A percentile compares a stretch with the other conserved stretches of the same genome.
These are phyloP conservation scores for Lasiosphaeris hirsuta DNA, from an alignment of 495 filamentous ascomycete species.

Conservation along the genomic window DNA sequence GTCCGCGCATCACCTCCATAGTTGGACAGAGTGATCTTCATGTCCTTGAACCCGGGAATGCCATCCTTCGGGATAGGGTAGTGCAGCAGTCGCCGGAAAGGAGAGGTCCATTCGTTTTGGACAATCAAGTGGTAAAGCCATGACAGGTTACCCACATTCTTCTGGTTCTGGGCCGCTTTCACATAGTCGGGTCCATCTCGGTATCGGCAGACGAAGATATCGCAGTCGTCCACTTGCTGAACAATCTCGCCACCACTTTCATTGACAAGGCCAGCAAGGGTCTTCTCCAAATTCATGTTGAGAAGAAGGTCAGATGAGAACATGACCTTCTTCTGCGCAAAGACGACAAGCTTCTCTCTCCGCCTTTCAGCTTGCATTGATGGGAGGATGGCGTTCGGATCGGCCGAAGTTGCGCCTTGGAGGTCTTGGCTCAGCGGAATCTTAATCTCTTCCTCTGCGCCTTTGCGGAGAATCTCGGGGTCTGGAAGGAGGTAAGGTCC, in stretches of 20 bases:
- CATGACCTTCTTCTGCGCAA: slow-evolving; percentile 61
- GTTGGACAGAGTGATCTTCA: slow-evolving; percentile 85
- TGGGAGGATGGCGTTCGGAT: slow-evolving; percentile 45
- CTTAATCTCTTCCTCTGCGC: slow-evolving; percentile 52
- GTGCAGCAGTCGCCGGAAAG: slow-evolving; percentile 75
- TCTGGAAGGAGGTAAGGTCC: slow-evolving; percentile 82
- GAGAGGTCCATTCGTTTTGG: slow-evolving; percentile 81
- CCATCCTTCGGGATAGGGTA: slow-evolving; percentile 76
- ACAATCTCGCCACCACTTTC: slow-evolving; percentile 67
- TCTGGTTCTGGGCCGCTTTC: slow-evolving; percentile 65
- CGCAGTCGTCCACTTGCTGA: slow-evolving; percentile 61
- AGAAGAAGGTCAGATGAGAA: slow-evolving; percentile 69
- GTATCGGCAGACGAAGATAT: slow-evolving; percentile 82
- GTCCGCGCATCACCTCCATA: slow-evolving; percentile 91
- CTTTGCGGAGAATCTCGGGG: slow-evolving; percentile 66
- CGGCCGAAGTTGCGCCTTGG: slow-evolving; percentile 69
- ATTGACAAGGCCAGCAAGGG: slow-evolving; percentile 65
- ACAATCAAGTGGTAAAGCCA: slow-evolving; percentile 94
- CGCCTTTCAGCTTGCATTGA: neutral
- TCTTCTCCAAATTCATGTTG: slow-evolving; percentile 58
- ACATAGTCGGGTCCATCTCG: slow-evolving; percentile 78
- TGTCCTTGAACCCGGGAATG: slow-evolving; percentile 72
- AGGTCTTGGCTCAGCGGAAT: slow-evolving; percentile 57
- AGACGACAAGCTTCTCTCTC: slow-evolving; percentile 53
- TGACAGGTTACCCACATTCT: slow-evolving; percentile 84